These are phyloP conservation scores for Nymphaea colorata DNA, from an alignment of 164 flowering plant species.

Conservation along the genomic window DNA sequence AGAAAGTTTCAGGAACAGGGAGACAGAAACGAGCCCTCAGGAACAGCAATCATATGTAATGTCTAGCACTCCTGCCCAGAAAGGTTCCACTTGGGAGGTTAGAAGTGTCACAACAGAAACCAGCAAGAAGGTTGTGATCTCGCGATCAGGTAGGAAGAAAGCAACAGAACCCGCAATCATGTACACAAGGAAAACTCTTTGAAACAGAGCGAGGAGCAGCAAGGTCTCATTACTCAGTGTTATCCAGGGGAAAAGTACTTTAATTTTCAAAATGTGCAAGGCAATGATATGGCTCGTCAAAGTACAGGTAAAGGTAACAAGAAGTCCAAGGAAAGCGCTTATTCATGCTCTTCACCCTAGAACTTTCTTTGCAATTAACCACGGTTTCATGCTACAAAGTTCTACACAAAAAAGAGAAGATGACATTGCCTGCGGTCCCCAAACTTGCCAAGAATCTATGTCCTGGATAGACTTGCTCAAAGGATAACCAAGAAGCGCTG, in stretches of 20 bases:
- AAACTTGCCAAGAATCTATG: slow-evolving; percentile 22
- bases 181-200: no score
- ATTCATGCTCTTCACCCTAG: slow-evolving; percentile 19
- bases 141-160: not conserved
- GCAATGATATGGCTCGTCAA: not conserved
- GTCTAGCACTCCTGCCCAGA: not conserved
- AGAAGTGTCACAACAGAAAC: not conserved
- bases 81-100: not conserved
- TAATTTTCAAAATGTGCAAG: not conserved
- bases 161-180: not conserved
- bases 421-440: slow-evolving; percentile 8
- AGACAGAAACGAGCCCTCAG: not conserved
- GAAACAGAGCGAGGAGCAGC: not conserved
- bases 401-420: slow-evolving; percentile 2
- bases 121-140: not conserved
- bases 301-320: slow-evolving; percentile 11
- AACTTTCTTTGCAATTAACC: slow-evolving; percentile 15
- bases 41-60: not conserved
- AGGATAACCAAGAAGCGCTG: slow-evolving; percentile 29
- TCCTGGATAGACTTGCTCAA: slow-evolving; percentile 16
- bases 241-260: not conserved
- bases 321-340: slow-evolving; percentile 27
- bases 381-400: not conserved
- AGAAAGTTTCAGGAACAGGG: not conserved
- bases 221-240: not conserved